Percentiles rank a stretch among this genome's conserved stretches.
Conservation (phyloP, 176 grass and related monocot genomes). For the Cenchrus americanus region DNA sequence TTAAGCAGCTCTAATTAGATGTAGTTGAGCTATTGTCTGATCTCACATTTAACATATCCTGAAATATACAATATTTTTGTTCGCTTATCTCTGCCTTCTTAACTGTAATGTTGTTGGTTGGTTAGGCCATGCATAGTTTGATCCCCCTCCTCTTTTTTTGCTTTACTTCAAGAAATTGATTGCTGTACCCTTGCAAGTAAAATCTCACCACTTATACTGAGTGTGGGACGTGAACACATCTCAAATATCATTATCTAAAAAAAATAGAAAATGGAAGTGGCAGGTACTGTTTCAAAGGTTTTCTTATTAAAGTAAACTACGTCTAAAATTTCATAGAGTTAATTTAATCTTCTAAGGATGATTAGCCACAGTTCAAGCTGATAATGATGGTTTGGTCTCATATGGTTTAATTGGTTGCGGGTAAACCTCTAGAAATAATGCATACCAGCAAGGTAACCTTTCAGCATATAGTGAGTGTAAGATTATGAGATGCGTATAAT, state of each 20-base stretch:
- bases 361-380: background rate
- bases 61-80: slow-evolving; percentile 11
- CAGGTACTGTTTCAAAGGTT: slow-evolving; percentile 9
- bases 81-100: background rate
- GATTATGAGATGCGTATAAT: too few species aligned
- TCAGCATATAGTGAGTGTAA: background rate
- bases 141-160: background rate
- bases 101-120: background rate
- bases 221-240: background rate
- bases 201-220: background rate
- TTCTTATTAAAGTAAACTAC: background rate
- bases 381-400: slow-evolving; percentile 3
- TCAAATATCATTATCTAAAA: slow-evolving; percentile 13
- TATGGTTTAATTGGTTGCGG: background rate
- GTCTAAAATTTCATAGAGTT: slow-evolving; percentile 9
- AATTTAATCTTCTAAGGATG: background rate
- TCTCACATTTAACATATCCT: background rate
- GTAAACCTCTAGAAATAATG: background rate
- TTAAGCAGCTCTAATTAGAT: background rate
- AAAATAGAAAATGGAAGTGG: background rate
- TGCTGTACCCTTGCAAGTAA: background rate
- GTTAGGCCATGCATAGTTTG: slow-evolving; percentile 12
- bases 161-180: slow-evolving; percentile 19
- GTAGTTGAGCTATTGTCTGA: slow-evolving; percentile 19
- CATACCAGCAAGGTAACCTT: background rate